These are phyloP conservation scores for Agapanthus africanus DNA, from an alignment of 106 monocot genomes.

Conservation along the genomic window DNA sequence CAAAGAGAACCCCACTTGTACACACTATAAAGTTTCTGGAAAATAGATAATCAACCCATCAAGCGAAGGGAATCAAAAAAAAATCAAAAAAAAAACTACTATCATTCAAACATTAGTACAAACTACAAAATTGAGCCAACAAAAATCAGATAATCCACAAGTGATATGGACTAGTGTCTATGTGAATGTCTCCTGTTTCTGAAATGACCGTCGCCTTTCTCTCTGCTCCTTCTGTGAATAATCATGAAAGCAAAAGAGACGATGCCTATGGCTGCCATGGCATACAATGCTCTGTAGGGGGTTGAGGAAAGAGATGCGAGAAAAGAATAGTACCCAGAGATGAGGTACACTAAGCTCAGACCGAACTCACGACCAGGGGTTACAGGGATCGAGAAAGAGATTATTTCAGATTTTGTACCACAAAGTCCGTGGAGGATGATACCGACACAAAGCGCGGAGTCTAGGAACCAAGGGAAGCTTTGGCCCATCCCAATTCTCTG, in stretches of 20 bases:
- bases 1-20: no score
- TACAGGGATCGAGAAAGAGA: conserved; percentile 30
- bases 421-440: conserved; percentile 77
- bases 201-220: conserved; percentile 26
- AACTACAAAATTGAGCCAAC: no score
- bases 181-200: conserved; percentile 78
- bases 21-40: no score
- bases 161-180: conserved; percentile 51
- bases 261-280: conserved; percentile 57
- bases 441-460: conserved; percentile 60
- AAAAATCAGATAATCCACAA: no score
- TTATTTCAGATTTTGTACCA: conserved; percentile 53
- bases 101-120: no score
- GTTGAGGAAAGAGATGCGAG: conserved; percentile 38
- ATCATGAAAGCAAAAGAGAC: conserved; percentile 42
- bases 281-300: conserved; percentile 65
- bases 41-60: no score
- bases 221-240: conserved; percentile 36
- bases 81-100: no score
- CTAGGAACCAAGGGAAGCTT: conserved; percentile 68
- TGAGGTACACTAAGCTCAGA: conserved; percentile 56
- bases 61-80: no score
- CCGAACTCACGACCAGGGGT: conserved; percentile 27
- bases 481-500: conserved; percentile 80
- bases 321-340: conserved; percentile 72